Conservation (phyloP, 2,329 filamentous ascomycete genomes). For the Colletotrichum eremochloae region DNA sequence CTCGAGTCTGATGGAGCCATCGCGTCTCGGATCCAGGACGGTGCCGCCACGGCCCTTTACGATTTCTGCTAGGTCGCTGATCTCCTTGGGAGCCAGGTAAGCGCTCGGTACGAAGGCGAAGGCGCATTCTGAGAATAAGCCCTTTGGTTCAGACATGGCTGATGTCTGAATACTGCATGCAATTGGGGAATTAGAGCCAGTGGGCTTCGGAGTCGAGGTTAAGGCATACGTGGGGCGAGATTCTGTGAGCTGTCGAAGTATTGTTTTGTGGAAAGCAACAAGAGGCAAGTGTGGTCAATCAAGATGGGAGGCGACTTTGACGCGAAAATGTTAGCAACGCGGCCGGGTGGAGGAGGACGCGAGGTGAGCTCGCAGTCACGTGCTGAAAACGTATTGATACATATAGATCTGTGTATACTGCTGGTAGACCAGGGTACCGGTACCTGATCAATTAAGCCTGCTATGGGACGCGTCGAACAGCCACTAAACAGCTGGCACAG, state of each 20-base stretch:
- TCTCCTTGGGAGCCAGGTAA: conserved; percentile 55
- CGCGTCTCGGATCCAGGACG: conserved; percentile 60
- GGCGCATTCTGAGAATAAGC: conserved; percentile 58
- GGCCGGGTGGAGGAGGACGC: conserved; percentile 14
- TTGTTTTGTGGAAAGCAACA: conserved; percentile 12
- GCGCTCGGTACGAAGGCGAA: conserved; percentile 62
- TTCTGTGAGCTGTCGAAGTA: conserved; percentile 6
- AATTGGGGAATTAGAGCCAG: conserved; percentile 8
- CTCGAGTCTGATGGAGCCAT: conserved; percentile 63
- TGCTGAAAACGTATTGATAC: neutral
- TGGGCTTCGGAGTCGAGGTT: conserved; percentile 9
- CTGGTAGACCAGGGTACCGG: neutral
- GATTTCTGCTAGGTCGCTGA: conserved; percentile 59
- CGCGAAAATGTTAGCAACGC: conserved; percentile 34
- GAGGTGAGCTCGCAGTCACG: conserved; percentile 30
- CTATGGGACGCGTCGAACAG: conserved; percentile 14
- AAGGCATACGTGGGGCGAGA: conserved; percentile 24
- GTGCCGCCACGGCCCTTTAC: conserved; percentile 65
- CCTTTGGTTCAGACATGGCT: conserved; percentile 47
- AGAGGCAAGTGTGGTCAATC: neutral
- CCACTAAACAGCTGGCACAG: conserved; percentile 1
- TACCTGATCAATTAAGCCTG: conserved; percentile 20
- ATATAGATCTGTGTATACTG: no score
- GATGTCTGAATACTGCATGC: conserved; percentile 2
- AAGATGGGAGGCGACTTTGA: conserved; percentile 26